These are phyloP conservation scores for Rhodotorula babjevae DNA, from an alignment of 768 basidiomycete species.

Conservation along the genomic window DNA sequence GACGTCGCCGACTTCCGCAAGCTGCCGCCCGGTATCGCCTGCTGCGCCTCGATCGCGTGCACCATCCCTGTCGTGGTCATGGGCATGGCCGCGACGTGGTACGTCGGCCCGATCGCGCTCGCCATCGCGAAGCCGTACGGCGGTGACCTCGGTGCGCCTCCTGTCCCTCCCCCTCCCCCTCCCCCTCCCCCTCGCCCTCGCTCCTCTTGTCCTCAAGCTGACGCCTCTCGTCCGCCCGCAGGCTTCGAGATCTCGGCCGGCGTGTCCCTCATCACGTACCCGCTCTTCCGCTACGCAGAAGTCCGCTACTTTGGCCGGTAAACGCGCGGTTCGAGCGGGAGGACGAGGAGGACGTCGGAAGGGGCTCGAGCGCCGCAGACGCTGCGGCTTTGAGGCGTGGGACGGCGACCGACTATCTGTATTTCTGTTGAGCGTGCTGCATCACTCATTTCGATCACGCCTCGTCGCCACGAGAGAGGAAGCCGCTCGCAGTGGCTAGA, in stretches of 20 bases:
- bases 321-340: background rate
- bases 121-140: conserved; percentile 12
- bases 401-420: too few species aligned
- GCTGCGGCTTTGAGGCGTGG: background rate
- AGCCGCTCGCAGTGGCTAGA: too few species aligned
- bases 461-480: too few species aligned
- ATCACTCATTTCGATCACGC: too few species aligned
- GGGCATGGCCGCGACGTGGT: conserved; percentile 29
- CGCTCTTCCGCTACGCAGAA: conserved; percentile 35
- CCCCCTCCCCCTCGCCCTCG: background rate
- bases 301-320: conserved; percentile 30
- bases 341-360: background rate
- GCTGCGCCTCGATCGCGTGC: conserved; percentile 12
- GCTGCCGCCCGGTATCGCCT: conserved; percentile 30
- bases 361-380: background rate
- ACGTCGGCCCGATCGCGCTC: conserved; percentile 27
- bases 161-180: too few species aligned
- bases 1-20: conserved; percentile 29
- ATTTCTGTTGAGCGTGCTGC: too few species aligned
- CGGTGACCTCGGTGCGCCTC: conserved; percentile 21
- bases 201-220: background rate
- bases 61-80: background rate
- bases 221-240: background rate
- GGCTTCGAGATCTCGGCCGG: conserved; percentile 43
- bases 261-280: conserved; percentile 25